Evolutionary conservation across 2,329 filamentous ascomycete species (phyloP), one percentile per base, ranked within the genome.

Genomic region (Nothophaeocryptopus gaeumannii): DNA sequence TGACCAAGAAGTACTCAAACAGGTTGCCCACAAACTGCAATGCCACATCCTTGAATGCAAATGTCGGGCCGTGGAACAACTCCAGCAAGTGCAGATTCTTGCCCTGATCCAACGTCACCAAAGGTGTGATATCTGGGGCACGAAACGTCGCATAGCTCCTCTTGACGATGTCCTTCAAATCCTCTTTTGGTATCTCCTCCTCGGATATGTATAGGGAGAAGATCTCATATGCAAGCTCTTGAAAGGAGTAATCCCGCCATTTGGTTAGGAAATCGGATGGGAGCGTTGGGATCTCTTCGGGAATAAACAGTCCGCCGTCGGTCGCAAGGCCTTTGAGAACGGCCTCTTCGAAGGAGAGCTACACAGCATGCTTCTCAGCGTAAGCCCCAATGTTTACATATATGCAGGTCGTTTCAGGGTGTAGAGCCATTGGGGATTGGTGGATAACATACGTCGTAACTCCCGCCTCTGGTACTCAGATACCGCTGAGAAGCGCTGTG

Each of bases 11-110:
- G 70, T 92, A 93, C 70, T 95, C 88, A 59, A 95, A 97, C 2
- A 99, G 77, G 65, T 99, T 97, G n/a, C 93, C 93, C 2, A 99
- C 75, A 66, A 96, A 93, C 63, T 97, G 92, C 55, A 97, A 76
- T 12, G 91, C 91, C 44, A 91, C 88, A 71, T 97, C 92, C 73
- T 97, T 96, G 77, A 97, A 97, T 2, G 92, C 87, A 68, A 90
- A 96, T 0, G 86, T 97, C 5, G 91, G 93, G 1, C 93, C 93
- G 69, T 97, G 92, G 78, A 97, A 99, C 37, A 99, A 80, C 72
- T 99, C 93, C 31, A 99, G 81, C 48, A 96, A 77, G 67, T 96
- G 84, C 36, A 96, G 76, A 67, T 92, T 86, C 59, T 81, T 77
- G 53, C 77, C 69, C 62, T 81, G 76, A 65, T 92, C 81, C 45